These are phyloP conservation scores for Periconia sp. DNA, from an alignment of 2,329 filamentous ascomycete species.

Conservation along the genomic window DNA sequence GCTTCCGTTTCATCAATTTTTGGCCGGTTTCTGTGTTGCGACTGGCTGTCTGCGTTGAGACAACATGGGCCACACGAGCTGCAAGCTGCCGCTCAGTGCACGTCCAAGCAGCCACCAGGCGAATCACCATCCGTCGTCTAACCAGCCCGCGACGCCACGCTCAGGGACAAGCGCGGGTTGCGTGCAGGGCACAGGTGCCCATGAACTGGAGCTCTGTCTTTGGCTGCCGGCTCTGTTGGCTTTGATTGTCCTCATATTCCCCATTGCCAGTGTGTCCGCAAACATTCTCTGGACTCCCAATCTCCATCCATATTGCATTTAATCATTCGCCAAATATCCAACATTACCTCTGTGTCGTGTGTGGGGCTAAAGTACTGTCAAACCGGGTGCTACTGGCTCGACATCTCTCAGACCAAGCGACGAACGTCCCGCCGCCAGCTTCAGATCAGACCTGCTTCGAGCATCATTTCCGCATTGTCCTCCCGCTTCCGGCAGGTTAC, in stretches of 20 bases:
- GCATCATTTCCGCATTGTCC: constrained; percentile 36
- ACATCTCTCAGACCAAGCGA: constrained; percentile 27
- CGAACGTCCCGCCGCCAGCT: constrained; percentile 35
- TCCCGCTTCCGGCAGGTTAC: constrained; percentile 38
- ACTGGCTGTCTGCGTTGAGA: constrained; percentile 33
- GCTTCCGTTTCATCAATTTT: constrained; percentile 35
- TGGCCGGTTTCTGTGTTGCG: constrained; percentile 23
- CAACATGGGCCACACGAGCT: constrained; percentile 10
- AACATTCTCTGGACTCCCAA: constrained; percentile 15
- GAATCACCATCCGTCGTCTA: constrained; percentile 35
- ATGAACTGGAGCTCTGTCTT: constrained; percentile 25
- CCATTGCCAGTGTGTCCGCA: constrained; percentile 20
- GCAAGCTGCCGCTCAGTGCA: constrained; percentile 38
- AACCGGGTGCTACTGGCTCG: constrained; percentile 30
- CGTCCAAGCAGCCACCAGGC: constrained; percentile 26
- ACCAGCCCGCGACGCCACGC: constrained; percentile 32
- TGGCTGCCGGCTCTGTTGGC: constrained; percentile 18
- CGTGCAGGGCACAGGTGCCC: constrained; percentile 24
- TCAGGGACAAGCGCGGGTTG: constrained; percentile 41
- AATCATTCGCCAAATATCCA: constrained; percentile 36
- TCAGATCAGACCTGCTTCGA: constrained; percentile 41
- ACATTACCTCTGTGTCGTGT: constrained; percentile 40
- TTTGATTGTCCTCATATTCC: constrained; percentile 30
- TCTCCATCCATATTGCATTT: constrained; percentile 17
- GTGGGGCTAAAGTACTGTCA: constrained; percentile 36